phyloP scores from a whole-genome alignment of 371 early-diverging fungal species.

The Apophysomyces elegans region DNA sequence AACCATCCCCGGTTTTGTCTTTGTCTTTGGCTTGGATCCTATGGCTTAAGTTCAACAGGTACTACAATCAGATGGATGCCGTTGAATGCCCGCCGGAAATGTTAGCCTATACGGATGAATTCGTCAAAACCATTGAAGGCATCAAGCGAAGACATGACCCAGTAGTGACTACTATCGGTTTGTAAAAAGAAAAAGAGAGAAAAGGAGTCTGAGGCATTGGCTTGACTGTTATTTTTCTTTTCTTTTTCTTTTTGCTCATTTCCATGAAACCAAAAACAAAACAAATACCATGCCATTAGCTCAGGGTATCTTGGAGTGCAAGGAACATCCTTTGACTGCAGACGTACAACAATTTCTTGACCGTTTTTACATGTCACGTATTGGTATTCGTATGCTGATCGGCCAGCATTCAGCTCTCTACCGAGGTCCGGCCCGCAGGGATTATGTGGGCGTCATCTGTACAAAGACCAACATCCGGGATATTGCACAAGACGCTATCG shows the following conservation, averaged over 20 bases:
- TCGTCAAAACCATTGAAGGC: conserved; percentile 85
- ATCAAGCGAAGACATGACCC: conserved; percentile 96
- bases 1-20: too few relatives aligned
- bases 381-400: conserved; percentile 97
- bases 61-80: conserved; percentile 64
- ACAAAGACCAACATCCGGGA: conserved; percentile 84
- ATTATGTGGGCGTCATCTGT: conserved; percentile 97
- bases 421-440: conserved; percentile 61
- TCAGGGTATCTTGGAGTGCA: conserved; percentile 93
- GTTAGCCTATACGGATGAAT: conserved; percentile 75
- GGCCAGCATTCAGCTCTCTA: conserved; percentile 85
- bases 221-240: conserved; percentile 1
- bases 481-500: conserved; percentile 88
- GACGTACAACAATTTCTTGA: conserved; percentile 93
- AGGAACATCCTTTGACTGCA: conserved; percentile 75
- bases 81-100: conserved; percentile 74
- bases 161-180: conserved; percentile 88
- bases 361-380: conserved; percentile 96
- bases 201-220: not conserved
- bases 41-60: conserved; percentile 31
- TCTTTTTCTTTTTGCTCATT: not conserved
- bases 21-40: not conserved
- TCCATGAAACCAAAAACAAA: not conserved
- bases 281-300: conserved; percentile 46
- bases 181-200: conserved; percentile 12